Percentiles rank a stretch among this genome's conserved stretches.
phyloP scores from a whole-genome alignment of 2,329 filamentous ascomycete species.

The Fusarium decemcellulare region DNA sequence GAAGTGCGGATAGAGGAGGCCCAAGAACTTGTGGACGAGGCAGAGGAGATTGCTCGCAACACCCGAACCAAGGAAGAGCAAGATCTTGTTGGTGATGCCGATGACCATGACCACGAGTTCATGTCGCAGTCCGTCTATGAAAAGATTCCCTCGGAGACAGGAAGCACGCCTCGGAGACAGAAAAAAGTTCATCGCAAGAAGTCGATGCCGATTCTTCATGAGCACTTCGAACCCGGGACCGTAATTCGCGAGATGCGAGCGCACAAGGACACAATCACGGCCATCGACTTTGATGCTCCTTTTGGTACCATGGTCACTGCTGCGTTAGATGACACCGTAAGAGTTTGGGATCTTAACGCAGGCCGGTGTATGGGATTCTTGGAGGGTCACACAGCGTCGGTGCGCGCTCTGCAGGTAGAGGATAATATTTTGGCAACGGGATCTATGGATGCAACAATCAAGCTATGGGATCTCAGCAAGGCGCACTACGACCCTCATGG shows the following conservation, averaged over 20 bases:
- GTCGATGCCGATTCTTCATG: slow-evolving; percentile 95
- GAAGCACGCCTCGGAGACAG: slow-evolving; percentile 63
- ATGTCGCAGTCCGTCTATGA: slow-evolving; percentile 99
- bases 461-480: slow-evolving; percentile 93
- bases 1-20: slow-evolving; percentile 74
- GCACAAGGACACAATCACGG: slow-evolving; percentile 89
- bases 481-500: slow-evolving; percentile 85
- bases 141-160: slow-evolving; percentile 78
- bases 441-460: slow-evolving; percentile 93
- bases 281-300: slow-evolving; percentile 96
- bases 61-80: slow-evolving; percentile 68
- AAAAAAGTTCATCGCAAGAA: slow-evolving; percentile 76
- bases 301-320: slow-evolving; percentile 96
- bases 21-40: slow-evolving; percentile 71
- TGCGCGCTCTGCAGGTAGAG: slow-evolving; percentile 91
- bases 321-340: slow-evolving; percentile 91
- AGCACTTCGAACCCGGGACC: slow-evolving; percentile 92
- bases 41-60: slow-evolving; percentile 67
- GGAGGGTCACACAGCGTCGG: slow-evolving; percentile 95
- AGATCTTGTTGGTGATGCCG: slow-evolving; percentile 65
- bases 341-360: slow-evolving; percentile 96
- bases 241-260: slow-evolving; percentile 90
- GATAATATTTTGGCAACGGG: slow-evolving; percentile 97
- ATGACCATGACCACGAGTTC: slow-evolving; percentile 72
- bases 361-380: slow-evolving; percentile 92